Evolutionary conservation across 2,329 filamentous ascomycete genomes (phyloP), one percentile per base, ranked within the genome.

Genomic region (Dactylellina haptotyla): DNA sequence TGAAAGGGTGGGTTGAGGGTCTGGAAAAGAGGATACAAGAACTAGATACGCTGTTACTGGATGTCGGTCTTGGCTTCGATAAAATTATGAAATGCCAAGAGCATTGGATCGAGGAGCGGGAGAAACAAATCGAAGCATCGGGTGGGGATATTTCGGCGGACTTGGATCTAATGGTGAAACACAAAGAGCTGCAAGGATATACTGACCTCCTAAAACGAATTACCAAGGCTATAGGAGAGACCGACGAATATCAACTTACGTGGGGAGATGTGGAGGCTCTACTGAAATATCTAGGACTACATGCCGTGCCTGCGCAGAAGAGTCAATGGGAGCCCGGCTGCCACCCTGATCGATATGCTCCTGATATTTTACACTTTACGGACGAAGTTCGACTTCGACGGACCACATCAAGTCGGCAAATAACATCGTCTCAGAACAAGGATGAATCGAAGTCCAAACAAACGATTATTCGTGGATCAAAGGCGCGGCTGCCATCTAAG

Each of bases 271-370:
- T 30, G 30, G 34, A 57, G 6, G 53, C 18, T 12, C 1, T 57
- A 16, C 12, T 43, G 0, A n/a, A 14, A 28, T 9, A 25, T 2
- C 8, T 57, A 9, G 53, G 14, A 8, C 10, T 59, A 6, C 23
- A 59, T 46, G 28, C 39, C 3, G 14, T 23, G 2, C 56, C 56
- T 2, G 12, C 20, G 4, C 10, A 34, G 4, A 23, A 25, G 16
- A 59, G 2, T 9, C 10, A 32, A 4, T 20, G 25, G 16, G 12
- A 23, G n/a, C 9, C 14, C 2, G 56, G 41, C 4, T 14, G 14
- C 16, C 26, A 26, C 23, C 62, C 62, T 16, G 62, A 43, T 4
- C 12, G 4, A 8, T 73, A 66, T 16, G 46, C 61, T 4, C 69
- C 69, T 4, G 54, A 50, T 30, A 23, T 37, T 6, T 18, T 9